These are phyloP conservation scores for Gossypium australe DNA, from an alignment of 345 rosid species.

Conservation along the genomic window DNA sequence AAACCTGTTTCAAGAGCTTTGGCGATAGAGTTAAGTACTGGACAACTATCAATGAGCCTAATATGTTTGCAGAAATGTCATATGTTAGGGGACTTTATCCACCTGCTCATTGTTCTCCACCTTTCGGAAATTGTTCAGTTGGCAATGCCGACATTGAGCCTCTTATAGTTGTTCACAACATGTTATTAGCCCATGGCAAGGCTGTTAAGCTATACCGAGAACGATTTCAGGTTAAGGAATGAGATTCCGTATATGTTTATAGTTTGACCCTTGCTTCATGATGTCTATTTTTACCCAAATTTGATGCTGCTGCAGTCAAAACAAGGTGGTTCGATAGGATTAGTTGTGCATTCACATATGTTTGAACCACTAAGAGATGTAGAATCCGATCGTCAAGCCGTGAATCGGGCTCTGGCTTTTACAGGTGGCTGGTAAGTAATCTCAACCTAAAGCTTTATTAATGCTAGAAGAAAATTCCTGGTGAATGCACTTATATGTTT, in stretches of 20 bases:
- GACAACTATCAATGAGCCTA: conserved; percentile 39
- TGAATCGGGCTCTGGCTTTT: conserved; percentile 27
- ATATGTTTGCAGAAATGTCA: conserved; percentile 28
- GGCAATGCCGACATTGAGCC: conserved; percentile 42
- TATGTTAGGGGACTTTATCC: conserved; percentile 31
- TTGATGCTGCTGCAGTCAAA: conserved; percentile 19
- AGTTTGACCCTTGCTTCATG: background rate
- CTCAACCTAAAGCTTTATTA: background rate
- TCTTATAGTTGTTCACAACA: conserved; percentile 29
- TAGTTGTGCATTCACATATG: conserved; percentile 20
- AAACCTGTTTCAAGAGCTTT: conserved; percentile 37
- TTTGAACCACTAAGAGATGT: conserved; percentile 33
- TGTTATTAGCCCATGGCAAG: conserved; percentile 34
- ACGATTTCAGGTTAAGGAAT: conserved; percentile 24
- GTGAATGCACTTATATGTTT: too few relatives aligned
- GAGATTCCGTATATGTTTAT: background rate
- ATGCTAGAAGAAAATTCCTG: background rate
- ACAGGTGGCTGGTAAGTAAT: conserved; percentile 24
- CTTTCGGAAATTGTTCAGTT: conserved; percentile 37
- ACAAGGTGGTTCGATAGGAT: conserved; percentile 38
- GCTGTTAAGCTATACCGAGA: conserved; percentile 35
- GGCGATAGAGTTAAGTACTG: conserved; percentile 40
- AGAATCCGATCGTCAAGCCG: conserved; percentile 34
- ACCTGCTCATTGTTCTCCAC: conserved; percentile 34
- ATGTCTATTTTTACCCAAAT: background rate